Conservation (phyloP, 768 basidiomycete species). For the Gelatoporia subvermispora region DNA sequence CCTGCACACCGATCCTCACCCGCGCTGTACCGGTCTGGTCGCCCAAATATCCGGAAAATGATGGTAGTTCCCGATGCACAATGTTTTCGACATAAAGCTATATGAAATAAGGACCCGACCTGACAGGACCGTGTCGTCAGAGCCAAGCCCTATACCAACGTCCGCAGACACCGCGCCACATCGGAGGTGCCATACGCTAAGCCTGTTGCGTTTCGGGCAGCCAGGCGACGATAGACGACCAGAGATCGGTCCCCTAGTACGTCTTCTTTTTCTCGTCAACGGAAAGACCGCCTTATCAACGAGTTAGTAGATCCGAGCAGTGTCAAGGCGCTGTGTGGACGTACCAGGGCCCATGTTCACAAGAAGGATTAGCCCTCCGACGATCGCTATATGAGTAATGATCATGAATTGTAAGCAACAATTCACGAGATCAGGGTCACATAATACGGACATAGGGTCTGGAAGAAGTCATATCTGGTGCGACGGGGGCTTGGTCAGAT, state of each 20-base stretch:
- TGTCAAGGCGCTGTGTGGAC: slow-evolving; percentile 17
- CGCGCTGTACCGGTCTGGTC: no score
- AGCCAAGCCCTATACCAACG: no score
- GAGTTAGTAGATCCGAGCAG: slow-evolving; percentile 4
- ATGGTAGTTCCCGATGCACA: no score
- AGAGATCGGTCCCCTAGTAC: slow-evolving; percentile 34
- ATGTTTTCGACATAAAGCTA: no score
- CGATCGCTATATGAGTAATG: slow-evolving; percentile 56
- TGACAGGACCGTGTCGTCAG: no score
- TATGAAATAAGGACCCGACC: no score
- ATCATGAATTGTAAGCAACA: background rate
- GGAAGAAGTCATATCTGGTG: slow-evolving; percentile 95
- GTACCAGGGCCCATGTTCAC: slow-evolving; percentile 97
- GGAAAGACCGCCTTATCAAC: slow-evolving; percentile 72
- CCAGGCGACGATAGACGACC: no score
- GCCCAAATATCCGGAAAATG: no score
- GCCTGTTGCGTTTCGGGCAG: no score
- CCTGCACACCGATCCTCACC: no score
- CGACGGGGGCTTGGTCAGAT: slow-evolving; percentile 16
- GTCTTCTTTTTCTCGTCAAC: slow-evolving; percentile 99
- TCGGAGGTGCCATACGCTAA: no score
- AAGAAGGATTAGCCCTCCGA: slow-evolving; percentile 93
- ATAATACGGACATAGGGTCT: slow-evolving; percentile 65
- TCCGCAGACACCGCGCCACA: no score
- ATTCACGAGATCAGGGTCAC: background rate